Conservation (phyloP, 352 stramenopile species). For the Plasmopara halstedii region DNA sequence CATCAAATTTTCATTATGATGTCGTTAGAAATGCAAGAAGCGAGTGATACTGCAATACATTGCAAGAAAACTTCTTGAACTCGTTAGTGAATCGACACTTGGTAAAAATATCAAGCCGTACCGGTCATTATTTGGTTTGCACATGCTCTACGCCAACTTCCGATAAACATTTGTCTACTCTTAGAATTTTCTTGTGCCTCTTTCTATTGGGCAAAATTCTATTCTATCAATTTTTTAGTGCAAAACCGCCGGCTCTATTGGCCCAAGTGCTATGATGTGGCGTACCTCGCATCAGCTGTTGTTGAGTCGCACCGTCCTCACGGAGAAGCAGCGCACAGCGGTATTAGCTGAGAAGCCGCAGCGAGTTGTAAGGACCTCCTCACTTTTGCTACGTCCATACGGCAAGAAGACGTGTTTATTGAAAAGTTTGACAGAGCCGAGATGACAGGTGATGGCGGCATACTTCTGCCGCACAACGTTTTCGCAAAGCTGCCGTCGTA, state of each 20-base stretch:
- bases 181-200: neutral
- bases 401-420: constrained; percentile 3
- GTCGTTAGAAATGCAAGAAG: too few relatives aligned
- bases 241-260: constrained; percentile 19
- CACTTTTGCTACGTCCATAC: constrained; percentile 7
- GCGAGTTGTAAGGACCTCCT: neutral
- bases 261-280: constrained; percentile 12
- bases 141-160: neutral
- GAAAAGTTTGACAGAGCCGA: constrained; percentile 2
- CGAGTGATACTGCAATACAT: too few relatives aligned
- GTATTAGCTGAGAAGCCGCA: constrained; percentile 12
- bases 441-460: constrained; percentile 34
- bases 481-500: constrained; percentile 81
- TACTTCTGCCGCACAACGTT: constrained; percentile 55
- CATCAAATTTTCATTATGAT: too few relatives aligned
- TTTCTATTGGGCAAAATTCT: constrained; percentile 10
- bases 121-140: too few relatives aligned
- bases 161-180: neutral
- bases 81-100: too few relatives aligned
- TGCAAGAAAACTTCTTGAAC: too few relatives aligned
- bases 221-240: constrained; percentile 11
- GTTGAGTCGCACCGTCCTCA: constrained; percentile 28
- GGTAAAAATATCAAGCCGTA: too few relatives aligned
- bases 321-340: constrained; percentile 19
- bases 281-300: constrained; percentile 21